A percentile compares a stretch with the other conserved stretches of the same genome.
Evolutionary conservation across 2,329 filamentous ascomycete species (phyloP).

Genomic region (Penicillium fuscoglaucum): DNA sequence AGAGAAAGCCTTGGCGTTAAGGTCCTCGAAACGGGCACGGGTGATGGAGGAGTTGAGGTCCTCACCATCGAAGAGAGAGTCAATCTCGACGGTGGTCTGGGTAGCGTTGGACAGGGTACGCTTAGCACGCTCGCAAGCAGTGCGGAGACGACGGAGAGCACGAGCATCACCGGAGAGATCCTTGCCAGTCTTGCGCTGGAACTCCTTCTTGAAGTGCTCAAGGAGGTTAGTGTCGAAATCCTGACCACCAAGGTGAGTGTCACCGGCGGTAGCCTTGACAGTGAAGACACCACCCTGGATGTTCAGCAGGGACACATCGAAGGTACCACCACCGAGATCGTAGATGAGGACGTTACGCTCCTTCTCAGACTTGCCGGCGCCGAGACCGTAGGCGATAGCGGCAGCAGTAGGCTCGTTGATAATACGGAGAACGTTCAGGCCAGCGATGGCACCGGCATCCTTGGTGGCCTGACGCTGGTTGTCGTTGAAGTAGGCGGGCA

Average conservation of each 20-base stretch:
- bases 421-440: slow-evolving; percentile 98
- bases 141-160: slow-evolving; percentile 92
- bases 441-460: slow-evolving; percentile 96
- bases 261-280: slow-evolving; percentile 96
- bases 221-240: slow-evolving; percentile 97
- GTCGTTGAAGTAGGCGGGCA: slow-evolving; percentile 99
- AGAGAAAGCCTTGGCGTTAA: slow-evolving; percentile 93
- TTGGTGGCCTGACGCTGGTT: slow-evolving; percentile 99
- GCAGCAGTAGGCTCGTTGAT: slow-evolving; percentile 99
- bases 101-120: slow-evolving; percentile 96
- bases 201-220: slow-evolving; percentile 96
- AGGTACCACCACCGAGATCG: slow-evolving; percentile 99
- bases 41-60: slow-evolving; percentile 98
- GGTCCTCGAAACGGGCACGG: slow-evolving; percentile 97
- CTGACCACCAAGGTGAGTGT: slow-evolving; percentile 92
- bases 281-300: slow-evolving; percentile 99
- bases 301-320: slow-evolving; percentile 98
- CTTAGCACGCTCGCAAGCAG: slow-evolving; percentile 99
- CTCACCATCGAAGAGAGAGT: slow-evolving; percentile 96
- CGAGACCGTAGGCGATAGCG: slow-evolving; percentile 97
- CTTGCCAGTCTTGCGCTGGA: slow-evolving; percentile 77
- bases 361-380: slow-evolving; percentile 90
- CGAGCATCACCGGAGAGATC: slow-evolving; percentile 80
- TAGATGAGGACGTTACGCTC: slow-evolving; percentile 99
- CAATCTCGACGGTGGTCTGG: slow-evolving; percentile 97